Evolutionary conservation across 768 basidiomycete species (phyloP), one percentile per base, ranked within the genome.

Genomic region (Lactarius vividus): DNA sequence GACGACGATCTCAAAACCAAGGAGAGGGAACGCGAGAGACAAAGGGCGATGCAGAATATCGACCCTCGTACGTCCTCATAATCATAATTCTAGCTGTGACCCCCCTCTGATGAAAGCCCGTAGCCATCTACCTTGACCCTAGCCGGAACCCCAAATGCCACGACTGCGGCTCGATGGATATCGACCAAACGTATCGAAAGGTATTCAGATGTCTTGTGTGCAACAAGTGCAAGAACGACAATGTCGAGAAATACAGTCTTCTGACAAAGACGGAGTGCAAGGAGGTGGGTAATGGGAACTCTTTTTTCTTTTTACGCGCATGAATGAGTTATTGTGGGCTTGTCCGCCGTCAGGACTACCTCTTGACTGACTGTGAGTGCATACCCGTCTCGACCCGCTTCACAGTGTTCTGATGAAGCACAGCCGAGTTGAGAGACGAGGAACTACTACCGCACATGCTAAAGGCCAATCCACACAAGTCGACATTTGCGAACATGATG

Each of bases 401-500:
- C 3, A 26, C 7, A 1, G 44, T 11, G 29, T 69, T 54, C 42
- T 63, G 54, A 49, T 59, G 57, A 29, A 37, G 65, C 31, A n/a
- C 71, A 94, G 94, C 96, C 37, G 97, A 99, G 74, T 81, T 99
- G 31, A 88, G 90, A 63, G 97, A 99, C 74, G 87, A 92, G 72
- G 93, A 97, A 71, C 79, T 90, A 20, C 84, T 99, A 69, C 97
- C 96, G 0, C 97, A 99, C 75, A 80, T 96, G 29, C 82, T 98
- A 64, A 94, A 96, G 73, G 91, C 93, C 23, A 98, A 98, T 75
- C 96, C 94, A 4, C 95, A 97, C 79, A 90, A 92, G 69, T 91
- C 94, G 13, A 96, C 93, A 0, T 98, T 92, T 74, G 91, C 92
- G 40, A 99, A 98, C 80, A 98, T 98, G 97, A 98, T 98, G 97